phyloP scores from a whole-genome alignment of 257 asterid species.

The Ophiorrhiza pumila region DNA sequence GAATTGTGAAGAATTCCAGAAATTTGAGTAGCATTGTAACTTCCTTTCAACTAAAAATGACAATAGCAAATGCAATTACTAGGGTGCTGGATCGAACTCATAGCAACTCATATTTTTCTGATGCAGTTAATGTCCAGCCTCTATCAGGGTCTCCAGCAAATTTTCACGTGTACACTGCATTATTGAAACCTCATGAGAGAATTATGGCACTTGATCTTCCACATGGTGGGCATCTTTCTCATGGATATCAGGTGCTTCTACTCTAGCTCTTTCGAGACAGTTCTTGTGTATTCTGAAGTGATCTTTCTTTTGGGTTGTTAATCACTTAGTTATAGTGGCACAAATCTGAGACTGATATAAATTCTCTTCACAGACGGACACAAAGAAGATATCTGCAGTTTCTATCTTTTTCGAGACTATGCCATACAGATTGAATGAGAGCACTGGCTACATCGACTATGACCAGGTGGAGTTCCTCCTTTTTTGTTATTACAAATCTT shows the following conservation, averaged over 20 bases:
- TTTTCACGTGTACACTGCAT: constrained; percentile 84
- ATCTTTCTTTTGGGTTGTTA: not conserved
- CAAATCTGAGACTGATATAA: constrained; percentile 5
- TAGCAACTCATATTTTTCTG: not conserved
- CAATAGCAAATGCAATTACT: not conserved
- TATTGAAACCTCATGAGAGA: constrained; percentile 83
- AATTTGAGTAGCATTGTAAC: not conserved
- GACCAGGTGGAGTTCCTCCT: constrained; percentile 44
- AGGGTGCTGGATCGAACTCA: not conserved
- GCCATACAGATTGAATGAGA: constrained; percentile 85
- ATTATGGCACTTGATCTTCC: constrained; percentile 97
- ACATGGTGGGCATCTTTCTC: constrained; percentile 95
- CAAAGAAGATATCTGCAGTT: constrained; percentile 92
- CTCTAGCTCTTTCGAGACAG: not conserved
- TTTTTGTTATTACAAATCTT: not conserved
- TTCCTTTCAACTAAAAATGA: not conserved
- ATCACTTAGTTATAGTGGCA: not conserved
- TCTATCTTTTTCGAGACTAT: constrained; percentile 84
- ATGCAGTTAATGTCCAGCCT: constrained; percentile 85
- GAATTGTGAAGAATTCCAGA: constrained; percentile 1
- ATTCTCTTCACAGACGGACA: constrained; percentile 42
- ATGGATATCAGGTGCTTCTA: constrained; percentile 73
- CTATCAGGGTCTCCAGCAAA: constrained; percentile 86
- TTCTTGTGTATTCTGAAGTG: not conserved
- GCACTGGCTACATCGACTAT: constrained; percentile 82